These are phyloP conservation scores for Bolboschoenoplectus hybrid DNA, from an alignment of 202 grass and related monocot genomes.

Conservation along the genomic window DNA sequence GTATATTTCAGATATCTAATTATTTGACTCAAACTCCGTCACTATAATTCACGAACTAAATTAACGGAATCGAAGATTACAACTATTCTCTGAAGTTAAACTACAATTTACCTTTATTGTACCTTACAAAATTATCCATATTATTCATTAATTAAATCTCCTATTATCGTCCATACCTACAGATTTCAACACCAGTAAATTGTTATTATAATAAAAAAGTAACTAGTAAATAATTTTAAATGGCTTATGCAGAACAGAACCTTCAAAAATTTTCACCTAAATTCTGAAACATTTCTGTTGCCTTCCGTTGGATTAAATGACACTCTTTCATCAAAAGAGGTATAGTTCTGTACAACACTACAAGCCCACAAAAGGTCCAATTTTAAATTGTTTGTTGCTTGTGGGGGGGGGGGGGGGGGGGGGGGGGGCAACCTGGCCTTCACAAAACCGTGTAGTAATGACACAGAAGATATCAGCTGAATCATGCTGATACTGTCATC, in stretches of 20 bases:
- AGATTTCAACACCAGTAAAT: neutral
- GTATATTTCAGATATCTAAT: too few relatives aligned
- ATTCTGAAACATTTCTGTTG: neutral
- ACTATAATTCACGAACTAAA: neutral
- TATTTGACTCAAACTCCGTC: too few relatives aligned
- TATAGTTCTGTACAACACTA: neutral
- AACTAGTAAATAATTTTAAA: neutral
- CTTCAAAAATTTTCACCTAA: neutral
- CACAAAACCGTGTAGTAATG: conserved; percentile 2
- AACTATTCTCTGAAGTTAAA: neutral
- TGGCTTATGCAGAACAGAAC: neutral
- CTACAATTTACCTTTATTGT: too few relatives aligned
- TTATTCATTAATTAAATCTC: too few relatives aligned
- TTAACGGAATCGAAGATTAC: neutral
- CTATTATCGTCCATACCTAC: too few relatives aligned
- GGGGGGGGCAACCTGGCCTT: neutral
- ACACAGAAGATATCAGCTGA: conserved; percentile 13
- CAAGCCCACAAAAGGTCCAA: neutral
- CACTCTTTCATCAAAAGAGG: conserved; percentile 17
- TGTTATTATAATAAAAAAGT: neutral
- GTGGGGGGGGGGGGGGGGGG: too few relatives aligned
- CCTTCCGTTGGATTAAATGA: neutral
- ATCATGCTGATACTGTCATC: neutral
- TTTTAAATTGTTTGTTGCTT: conserved; percentile 1
- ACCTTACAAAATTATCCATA: too few relatives aligned